These are phyloP conservation scores for Rhizopogon vesiculosus DNA, from an alignment of 768 basidiomycete species.

Conservation along the genomic window DNA sequence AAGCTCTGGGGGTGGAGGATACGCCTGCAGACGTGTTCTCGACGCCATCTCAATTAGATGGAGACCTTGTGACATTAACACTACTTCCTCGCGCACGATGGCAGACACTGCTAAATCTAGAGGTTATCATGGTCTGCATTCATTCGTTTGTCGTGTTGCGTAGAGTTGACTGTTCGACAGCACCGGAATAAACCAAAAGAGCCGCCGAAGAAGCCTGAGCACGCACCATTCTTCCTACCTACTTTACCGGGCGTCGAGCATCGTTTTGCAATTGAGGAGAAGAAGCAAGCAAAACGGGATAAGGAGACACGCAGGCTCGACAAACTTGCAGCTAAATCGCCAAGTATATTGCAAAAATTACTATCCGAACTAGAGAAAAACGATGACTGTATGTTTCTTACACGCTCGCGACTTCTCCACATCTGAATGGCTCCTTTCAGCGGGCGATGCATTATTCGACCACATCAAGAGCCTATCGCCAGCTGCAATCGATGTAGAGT, in stretches of 20 bases:
- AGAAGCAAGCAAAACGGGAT: conserved; percentile 31
- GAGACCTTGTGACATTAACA: conserved; percentile 90
- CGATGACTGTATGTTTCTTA: conserved; percentile 60
- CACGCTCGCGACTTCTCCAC: neutral
- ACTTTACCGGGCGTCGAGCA: conserved; percentile 85
- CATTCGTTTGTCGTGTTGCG: neutral
- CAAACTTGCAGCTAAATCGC: conserved; percentile 42
- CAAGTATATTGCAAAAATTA: conserved; percentile 70
- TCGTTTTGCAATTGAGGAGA: conserved; percentile 60
- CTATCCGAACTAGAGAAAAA: conserved; percentile 49
- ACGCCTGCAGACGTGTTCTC: conserved; percentile 66
- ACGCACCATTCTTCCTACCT: conserved; percentile 96
- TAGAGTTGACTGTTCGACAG: conserved; percentile 31
- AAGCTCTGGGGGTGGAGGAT: conserved; percentile 58
- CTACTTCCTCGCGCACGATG: conserved; percentile 88
- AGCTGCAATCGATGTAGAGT: conserved; percentile 85
- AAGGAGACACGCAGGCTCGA: conserved; percentile 51
- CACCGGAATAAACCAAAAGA: conserved; percentile 97
- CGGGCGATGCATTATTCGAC: conserved; percentile 80
- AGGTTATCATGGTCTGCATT: conserved; percentile 76
- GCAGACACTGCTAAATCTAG: conserved; percentile 96
- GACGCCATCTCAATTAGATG: conserved; percentile 85
- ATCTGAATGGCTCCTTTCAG: conserved; percentile 1
- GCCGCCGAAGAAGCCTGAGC: conserved; percentile 89
- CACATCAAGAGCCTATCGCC: conserved; percentile 86